These are phyloP conservation scores for Phanerochaete sordida DNA, from an alignment of 768 basidiomycete genomes.

Conservation along the genomic window DNA sequence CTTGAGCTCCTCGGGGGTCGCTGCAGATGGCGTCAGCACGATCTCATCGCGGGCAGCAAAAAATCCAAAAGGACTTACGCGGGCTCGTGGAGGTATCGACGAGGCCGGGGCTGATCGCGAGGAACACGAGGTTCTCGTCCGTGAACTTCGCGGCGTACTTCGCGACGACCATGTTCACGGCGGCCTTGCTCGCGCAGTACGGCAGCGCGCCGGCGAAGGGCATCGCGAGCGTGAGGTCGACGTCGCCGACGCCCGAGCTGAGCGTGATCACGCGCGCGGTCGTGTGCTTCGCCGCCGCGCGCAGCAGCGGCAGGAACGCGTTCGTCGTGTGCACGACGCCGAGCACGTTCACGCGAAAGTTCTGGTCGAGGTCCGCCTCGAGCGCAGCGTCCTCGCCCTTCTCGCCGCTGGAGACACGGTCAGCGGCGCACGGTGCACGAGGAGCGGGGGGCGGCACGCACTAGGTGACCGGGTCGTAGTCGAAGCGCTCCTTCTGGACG, in stretches of 20 bases:
- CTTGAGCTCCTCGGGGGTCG: constrained; percentile 15
- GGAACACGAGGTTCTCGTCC: constrained; percentile 32
- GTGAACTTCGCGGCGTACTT: constrained; percentile 33
- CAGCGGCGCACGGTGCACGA: not conserved
- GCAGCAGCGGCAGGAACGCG: constrained; percentile 37
- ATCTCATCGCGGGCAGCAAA: not conserved
- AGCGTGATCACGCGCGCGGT: constrained; percentile 31
- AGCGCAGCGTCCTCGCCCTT: constrained; percentile 15
- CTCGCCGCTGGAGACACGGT: constrained; percentile 10
- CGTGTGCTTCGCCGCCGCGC: constrained; percentile 24
- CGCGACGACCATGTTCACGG: constrained; percentile 32
- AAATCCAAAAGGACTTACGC: not conserved
- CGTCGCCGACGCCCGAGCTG: constrained; percentile 28
- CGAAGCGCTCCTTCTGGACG: constrained; percentile 6
- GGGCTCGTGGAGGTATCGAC: constrained; percentile 27
- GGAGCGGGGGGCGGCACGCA: constrained; percentile 9
- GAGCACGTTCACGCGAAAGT: constrained; percentile 31
- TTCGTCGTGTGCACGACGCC: constrained; percentile 34
- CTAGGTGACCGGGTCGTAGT: constrained; percentile 19
- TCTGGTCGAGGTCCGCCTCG: constrained; percentile 19
- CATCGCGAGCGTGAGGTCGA: constrained; percentile 20
- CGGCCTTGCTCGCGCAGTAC: constrained; percentile 37
- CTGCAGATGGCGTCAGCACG: not conserved
- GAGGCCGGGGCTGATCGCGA: constrained; percentile 35
- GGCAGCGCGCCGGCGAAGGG: constrained; percentile 12